Percentiles rank a stretch among this genome's conserved stretches.
Conservation (phyloP, 2,329 filamentous ascomycete species). For the Parasarocladium wereldwijsianum region DNA sequence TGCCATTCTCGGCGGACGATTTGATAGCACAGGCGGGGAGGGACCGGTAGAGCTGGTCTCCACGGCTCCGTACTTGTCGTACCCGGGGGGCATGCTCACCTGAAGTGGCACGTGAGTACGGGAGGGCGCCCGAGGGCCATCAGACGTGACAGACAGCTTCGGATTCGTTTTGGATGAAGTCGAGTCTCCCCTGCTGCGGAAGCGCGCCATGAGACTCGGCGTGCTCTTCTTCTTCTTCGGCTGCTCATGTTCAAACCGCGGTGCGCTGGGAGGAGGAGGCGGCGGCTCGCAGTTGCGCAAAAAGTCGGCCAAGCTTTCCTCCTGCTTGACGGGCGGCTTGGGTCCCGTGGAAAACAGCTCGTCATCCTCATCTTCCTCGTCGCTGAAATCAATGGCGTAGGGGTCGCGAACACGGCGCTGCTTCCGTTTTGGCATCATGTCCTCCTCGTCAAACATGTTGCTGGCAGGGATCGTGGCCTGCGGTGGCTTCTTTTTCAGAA, state of each 20-base stretch:
- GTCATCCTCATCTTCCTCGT: constrained; percentile 46
- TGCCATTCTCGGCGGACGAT: constrained; percentile 2
- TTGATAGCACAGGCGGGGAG: too few relatives aligned
- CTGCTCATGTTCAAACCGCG: constrained; percentile 16
- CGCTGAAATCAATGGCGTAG: constrained; percentile 78
- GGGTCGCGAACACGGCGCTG: constrained; percentile 71
- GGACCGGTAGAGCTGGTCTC: constrained; percentile 8
- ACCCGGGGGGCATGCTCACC: constrained; percentile 29
- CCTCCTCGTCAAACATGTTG: constrained; percentile 31
- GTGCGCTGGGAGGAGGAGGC: constrained; percentile 25
- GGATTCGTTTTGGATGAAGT: constrained; percentile 3
- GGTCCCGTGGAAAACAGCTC: constrained; percentile 19
- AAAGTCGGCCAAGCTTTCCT: constrained; percentile 63
- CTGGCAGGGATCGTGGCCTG: constrained; percentile 13
- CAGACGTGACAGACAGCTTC: background rate
- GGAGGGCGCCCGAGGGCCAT: background rate
- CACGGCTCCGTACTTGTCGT: constrained; percentile 25
- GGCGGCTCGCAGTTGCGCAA: constrained; percentile 56
- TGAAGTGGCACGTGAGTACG: constrained; percentile 38
- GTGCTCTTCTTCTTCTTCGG: constrained; percentile 52
- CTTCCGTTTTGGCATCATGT: constrained; percentile 54
- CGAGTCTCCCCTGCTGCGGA: constrained; percentile 23
- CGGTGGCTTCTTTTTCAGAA: constrained; percentile 32
- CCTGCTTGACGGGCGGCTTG: constrained; percentile 26
- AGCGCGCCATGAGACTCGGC: constrained; percentile 45